These are phyloP conservation scores for Ogataea degrootiae DNA, from an alignment of 805 yeast genomes.

Conservation along the genomic window DNA sequence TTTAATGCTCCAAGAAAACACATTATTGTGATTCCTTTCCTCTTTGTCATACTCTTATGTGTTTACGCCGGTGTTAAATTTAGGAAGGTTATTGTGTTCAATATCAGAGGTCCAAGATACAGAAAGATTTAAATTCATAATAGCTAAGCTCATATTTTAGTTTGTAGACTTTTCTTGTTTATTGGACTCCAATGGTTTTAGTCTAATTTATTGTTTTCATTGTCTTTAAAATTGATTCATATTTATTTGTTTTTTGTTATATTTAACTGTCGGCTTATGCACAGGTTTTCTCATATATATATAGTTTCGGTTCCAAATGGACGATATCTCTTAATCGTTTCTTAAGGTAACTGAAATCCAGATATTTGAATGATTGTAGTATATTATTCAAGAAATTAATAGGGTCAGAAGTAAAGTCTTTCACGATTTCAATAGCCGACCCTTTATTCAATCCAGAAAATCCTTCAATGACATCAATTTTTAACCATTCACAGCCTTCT, in stretches of 20 bases:
- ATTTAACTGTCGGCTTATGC: neutral
- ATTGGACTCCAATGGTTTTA: too few species aligned
- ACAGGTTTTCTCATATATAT: conserved; percentile 14
- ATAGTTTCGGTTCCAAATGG: conserved; percentile 11
- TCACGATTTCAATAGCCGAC: neutral
- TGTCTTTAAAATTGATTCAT: neutral
- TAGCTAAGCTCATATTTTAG: neutral
- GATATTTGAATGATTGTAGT: conserved; percentile 4
- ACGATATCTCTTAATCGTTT: conserved; percentile 4
- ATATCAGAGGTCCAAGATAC: conserved; percentile 28
- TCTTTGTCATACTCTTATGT: conserved; percentile 8
- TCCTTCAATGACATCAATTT: conserved; percentile 34
- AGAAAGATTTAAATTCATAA: conserved; percentile 15
- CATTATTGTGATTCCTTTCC: conserved; percentile 13
- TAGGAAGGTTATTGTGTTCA: conserved; percentile 16
- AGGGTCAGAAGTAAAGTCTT: conserved; percentile 9
- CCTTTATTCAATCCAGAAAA: conserved; percentile 36
- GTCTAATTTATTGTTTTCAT: too few species aligned
- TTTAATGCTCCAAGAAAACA: conserved; percentile 7
- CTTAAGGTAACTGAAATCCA: conserved; percentile 8
- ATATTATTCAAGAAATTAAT: neutral
- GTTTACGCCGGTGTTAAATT: conserved; percentile 13
- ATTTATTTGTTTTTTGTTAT: neutral
- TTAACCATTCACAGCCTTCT: conserved; percentile 38
- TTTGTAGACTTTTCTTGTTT: neutral